A percentile compares a stretch with the other conserved stretches of the same genome.
phyloP scores from a whole-genome alignment of 768 basidiomycete species.

The Termitomyces sp. region DNA sequence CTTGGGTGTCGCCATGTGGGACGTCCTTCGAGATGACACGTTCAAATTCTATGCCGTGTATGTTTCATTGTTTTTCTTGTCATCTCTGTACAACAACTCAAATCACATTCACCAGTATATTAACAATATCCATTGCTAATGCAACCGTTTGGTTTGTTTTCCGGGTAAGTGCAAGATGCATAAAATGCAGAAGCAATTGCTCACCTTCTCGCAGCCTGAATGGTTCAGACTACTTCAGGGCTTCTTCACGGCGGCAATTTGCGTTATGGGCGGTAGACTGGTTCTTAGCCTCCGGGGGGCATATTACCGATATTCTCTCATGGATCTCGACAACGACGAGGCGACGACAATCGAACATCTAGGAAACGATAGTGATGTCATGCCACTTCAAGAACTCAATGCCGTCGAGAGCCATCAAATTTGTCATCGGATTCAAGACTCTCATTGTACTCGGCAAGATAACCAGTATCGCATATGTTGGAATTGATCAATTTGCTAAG shows the following conservation, averaged over 20 bases:
- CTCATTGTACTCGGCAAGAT: neutral
- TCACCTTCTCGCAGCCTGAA: constrained; percentile 13
- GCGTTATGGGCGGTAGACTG: constrained; percentile 25
- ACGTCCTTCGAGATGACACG: constrained; percentile 23
- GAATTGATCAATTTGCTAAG: neutral
- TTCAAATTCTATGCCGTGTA: constrained; percentile 27
- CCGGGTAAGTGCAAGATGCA: constrained; percentile 14
- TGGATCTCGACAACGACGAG: neutral
- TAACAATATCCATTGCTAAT: constrained; percentile 18
- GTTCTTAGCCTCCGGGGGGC: constrained; percentile 25
- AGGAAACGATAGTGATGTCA: neutral
- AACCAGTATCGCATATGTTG: neutral
- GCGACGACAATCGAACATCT: neutral
- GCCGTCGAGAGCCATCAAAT: neutral
- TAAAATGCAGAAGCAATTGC: neutral
- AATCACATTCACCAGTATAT: constrained; percentile 13
- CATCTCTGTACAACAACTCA: neutral
- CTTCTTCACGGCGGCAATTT: constrained; percentile 21
- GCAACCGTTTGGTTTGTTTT: constrained; percentile 19
- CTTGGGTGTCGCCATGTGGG: constrained; percentile 16
- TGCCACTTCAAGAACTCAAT: constrained; percentile 6
- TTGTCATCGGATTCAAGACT: neutral
- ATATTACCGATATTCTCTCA: constrained; percentile 20
- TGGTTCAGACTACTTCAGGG: constrained; percentile 23
- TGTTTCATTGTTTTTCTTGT: neutral